Evolutionary conservation across 768 basidiomycete genomes (phyloP).

Genomic region (Inosperma sp.): DNA sequence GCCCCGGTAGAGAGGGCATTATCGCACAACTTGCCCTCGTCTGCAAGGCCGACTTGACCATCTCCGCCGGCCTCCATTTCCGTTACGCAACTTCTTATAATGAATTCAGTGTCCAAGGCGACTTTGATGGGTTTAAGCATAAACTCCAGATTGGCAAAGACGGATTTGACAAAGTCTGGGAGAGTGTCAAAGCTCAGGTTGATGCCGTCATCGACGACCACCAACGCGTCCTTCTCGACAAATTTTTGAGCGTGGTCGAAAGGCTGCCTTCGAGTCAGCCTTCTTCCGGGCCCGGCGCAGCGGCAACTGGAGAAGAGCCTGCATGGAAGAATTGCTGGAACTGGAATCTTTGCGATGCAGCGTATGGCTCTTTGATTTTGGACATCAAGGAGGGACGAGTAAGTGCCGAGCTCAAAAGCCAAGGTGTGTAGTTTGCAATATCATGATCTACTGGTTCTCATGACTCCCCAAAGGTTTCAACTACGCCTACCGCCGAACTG

Average conservation of each 20-base stretch:
- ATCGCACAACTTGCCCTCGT: conserved; percentile 86
- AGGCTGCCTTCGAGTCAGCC: conserved; percentile 61
- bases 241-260: conserved; percentile 80
- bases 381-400: conserved; percentile 91
- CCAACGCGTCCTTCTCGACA: conserved; percentile 83
- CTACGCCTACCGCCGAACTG: conserved; percentile 84
- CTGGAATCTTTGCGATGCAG: conserved; percentile 97
- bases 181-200: conserved; percentile 86
- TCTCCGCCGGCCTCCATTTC: conserved; percentile 96
- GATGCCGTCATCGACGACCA: conserved; percentile 88
- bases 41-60: conserved; percentile 89
- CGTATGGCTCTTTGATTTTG: conserved; percentile 82
- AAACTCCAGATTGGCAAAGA: conserved; percentile 79
- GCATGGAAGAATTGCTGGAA: conserved; percentile 99
- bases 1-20: conserved; percentile 89
- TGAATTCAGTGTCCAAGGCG: conserved; percentile 89
- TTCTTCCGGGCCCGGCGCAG: conserved; percentile 42
- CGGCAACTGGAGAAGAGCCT: conserved; percentile 71
- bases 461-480: conserved; percentile 68
- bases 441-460: neutral
- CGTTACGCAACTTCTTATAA: conserved; percentile 95
- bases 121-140: conserved; percentile 81
- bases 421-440: conserved; percentile 50
- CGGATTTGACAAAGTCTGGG: conserved; percentile 89
- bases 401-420: conserved; percentile 87